Evolutionary conservation across 2,329 filamentous ascomycete species (phyloP), one percentile per base, ranked within the genome.

Genomic region (Fusarium udum): DNA sequence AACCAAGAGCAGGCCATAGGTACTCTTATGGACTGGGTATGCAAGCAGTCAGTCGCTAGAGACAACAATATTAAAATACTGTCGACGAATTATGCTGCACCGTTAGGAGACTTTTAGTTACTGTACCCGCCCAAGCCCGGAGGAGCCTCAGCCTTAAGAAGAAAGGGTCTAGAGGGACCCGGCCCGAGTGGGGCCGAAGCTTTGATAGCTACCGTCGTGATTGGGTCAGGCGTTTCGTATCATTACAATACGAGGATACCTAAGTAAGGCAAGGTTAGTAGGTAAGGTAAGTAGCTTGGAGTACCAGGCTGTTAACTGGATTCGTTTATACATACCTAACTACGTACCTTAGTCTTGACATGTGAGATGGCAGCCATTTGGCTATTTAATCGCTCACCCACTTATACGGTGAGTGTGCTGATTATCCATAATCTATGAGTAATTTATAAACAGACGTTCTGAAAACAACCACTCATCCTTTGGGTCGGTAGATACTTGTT

Each of bases 181-280:
- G 61, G 57, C 45, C 71, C 55, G 71, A 71, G 55, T 61, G 71
- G 71, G 71, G 55, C 67, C 58, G 67, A 51, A 56, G 55, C 58
- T 58, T 58, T 71, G 46, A 28, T 58, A 40, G 31, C 51, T 24
- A 24, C 16, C 22, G 22, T 53, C 40, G 20, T 58, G 55, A 58
- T 58, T 36, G 55, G 55, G n/a, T 7, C 31, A 49, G 34, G 40
- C 18, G 39, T 49, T 36, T 58, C 34, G 34, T 55, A n/a, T 28
- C 10, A 36, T n/a, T 22, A 40, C 34, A 28, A 53, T 55, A 55
- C 51, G 24, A 55, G 34, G 24, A 40, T 31, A 31, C 10, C 8
- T 22, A 31, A 18, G 15, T 43, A 43, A 13, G 42, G 40, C 40
- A 43, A 43, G n/a, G 42, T 43, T 43, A 43, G 42, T 43, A 46